Conservation (phyloP, 805 yeast species). For the Candida pseudoglaebosa region DNA sequence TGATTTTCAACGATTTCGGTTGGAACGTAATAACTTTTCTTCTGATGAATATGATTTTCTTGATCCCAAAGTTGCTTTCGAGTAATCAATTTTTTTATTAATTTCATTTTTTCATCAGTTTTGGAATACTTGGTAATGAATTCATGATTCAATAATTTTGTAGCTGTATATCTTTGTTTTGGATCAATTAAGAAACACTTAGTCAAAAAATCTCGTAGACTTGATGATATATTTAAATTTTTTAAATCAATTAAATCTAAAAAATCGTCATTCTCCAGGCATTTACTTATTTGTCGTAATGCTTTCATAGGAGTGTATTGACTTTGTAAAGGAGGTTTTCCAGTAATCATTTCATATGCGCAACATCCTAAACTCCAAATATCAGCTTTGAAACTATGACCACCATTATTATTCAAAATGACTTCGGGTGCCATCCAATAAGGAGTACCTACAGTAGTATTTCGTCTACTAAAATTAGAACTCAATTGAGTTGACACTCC, state of each 20-base stretch:
- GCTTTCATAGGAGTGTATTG: conserved; percentile 42
- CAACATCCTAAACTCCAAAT: conserved; percentile 82
- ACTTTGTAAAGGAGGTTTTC: conserved; percentile 63
- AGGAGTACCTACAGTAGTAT: conserved; percentile 53
- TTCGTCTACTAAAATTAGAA: conserved; percentile 39
- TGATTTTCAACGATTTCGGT: conserved; percentile 34
- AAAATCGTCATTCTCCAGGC: conserved; percentile 28
- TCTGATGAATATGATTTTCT: conserved; percentile 28
- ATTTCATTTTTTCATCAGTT: conserved; percentile 11
- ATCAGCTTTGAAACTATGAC: conserved; percentile 57
- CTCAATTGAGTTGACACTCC: conserved; percentile 44
- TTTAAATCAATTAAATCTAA: conserved; percentile 23
- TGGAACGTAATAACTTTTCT: conserved; percentile 32
- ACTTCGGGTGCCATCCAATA: conserved; percentile 68
- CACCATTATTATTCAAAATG: conserved; percentile 55
- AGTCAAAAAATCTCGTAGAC: conserved; percentile 28
- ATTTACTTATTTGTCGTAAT: conserved; percentile 33
- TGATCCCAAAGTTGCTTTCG: conserved; percentile 37
- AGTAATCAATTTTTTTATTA: conserved; percentile 28
- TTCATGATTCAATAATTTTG: conserved; percentile 28
- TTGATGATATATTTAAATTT: conserved; percentile 17
- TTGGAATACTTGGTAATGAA: conserved; percentile 22
- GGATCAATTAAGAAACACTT: conserved; percentile 35
- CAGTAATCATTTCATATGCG: conserved; percentile 65
- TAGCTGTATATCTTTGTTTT: conserved; percentile 26